phyloP scores from a whole-genome alignment of 495 filamentous ascomycete species.

The Aspergillus campestris region DNA sequence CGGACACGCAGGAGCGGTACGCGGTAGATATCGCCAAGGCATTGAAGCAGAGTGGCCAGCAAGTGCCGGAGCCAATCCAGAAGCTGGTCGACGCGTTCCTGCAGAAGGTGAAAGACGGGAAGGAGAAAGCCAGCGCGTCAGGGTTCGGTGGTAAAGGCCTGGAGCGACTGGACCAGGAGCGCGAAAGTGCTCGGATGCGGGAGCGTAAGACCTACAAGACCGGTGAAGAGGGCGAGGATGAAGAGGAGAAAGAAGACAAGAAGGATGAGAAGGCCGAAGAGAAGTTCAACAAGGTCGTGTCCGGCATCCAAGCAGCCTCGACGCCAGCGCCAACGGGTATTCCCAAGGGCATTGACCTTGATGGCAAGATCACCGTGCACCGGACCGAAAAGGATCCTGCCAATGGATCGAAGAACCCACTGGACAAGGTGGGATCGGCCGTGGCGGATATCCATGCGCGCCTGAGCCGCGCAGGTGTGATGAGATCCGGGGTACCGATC shows the following conservation, averaged over 20 bases:
- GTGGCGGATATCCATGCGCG: constrained; percentile 82
- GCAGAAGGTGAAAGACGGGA: constrained; percentile 86
- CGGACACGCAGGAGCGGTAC: constrained; percentile 83
- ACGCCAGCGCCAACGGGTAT: constrained; percentile 38
- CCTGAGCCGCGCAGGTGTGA: constrained; percentile 73
- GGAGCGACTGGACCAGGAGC: constrained; percentile 82
- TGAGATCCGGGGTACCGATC: constrained; percentile 87
- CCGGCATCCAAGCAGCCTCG: constrained; percentile 50
- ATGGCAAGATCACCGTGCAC: constrained; percentile 74
- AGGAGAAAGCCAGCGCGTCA: constrained; percentile 70
- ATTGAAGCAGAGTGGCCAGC: constrained; percentile 80
- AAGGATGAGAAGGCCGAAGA: constrained; percentile 42
- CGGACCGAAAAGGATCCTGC: constrained; percentile 54
- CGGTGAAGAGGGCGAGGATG: constrained; percentile 80
- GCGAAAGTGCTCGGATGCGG: constrained; percentile 71
- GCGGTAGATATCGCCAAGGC: constrained; percentile 87
- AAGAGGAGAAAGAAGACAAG: constrained; percentile 69
- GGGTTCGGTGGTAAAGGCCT: constrained; percentile 95
- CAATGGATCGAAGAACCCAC: constrained; percentile 51
- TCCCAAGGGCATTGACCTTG: constrained; percentile 57
- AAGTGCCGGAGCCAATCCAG: constrained; percentile 62
- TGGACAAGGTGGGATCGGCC: constrained; percentile 78
- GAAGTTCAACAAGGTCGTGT: constrained; percentile 57
- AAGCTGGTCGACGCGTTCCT: constrained; percentile 59
- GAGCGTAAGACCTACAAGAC: constrained; percentile 86